Conservation (phyloP, 257 asterid species). For the Lithospermum erythrorhizon region DNA sequence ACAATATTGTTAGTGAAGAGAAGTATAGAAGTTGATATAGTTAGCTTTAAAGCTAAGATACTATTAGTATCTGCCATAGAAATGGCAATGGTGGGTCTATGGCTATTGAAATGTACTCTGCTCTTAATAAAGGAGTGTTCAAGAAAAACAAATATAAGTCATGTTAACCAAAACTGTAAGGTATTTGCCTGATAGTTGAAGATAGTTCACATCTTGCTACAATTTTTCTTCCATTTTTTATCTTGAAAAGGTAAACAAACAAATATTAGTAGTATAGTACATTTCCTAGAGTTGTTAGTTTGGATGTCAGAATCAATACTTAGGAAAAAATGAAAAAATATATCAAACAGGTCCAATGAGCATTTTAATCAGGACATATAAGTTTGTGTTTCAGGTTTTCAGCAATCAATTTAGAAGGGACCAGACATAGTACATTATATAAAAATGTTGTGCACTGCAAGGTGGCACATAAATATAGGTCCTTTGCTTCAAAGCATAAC, state of each 20-base stretch:
- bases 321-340: background rate
- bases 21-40: constrained; percentile 23
- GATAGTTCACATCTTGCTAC: background rate
- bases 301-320: constrained; percentile 14
- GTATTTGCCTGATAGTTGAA: background rate
- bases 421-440: too few relatives aligned
- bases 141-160: background rate
- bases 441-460: background rate
- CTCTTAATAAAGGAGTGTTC: background rate
- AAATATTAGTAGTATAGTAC: too few relatives aligned
- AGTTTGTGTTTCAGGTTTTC: too few relatives aligned
- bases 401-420: too few relatives aligned
- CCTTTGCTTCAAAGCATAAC: constrained; percentile 21
- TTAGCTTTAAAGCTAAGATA: constrained; percentile 41
- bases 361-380: too few relatives aligned
- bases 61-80: constrained; percentile 8
- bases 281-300: constrained; percentile 6
- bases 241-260: background rate
- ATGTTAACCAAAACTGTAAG: background rate
- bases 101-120: background rate
- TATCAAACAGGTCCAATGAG: background rate
- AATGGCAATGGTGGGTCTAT: constrained; percentile 17
- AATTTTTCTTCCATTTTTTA: background rate
- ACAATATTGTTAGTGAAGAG: constrained; percentile 17
- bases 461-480: constrained; percentile 7